Evolutionary conservation across 179 eudicot species (phyloP), one percentile per base, ranked within the genome.

Genomic region (Drosera spatulata): DNA sequence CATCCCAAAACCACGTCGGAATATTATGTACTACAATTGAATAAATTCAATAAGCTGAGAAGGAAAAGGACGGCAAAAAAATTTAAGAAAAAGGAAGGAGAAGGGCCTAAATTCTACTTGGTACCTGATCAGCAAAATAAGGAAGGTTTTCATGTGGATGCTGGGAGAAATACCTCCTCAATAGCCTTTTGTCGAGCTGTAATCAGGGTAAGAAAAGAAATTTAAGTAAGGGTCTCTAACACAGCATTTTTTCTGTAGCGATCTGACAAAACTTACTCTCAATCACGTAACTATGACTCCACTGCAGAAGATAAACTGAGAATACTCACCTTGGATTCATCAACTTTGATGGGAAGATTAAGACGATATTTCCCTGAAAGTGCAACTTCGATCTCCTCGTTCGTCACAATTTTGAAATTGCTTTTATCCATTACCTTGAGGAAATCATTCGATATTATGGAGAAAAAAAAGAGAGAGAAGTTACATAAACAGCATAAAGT

Each of bases 81-180:
- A 7, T 3, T 51, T 51, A 51, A 51, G 55, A 53, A 14, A 22
- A 22, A 22, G 1, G 33, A 22, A 0, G 1, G 33, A 22, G 33
- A 22, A 22, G 33, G 33, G 33, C 33, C 33, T 22, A 3, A 39
- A 5, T 7, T 56, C 40, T 41, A 56, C 8, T 37, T 37, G 15
- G 60, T 78, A 93, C 99, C 99, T 93, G 86, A 71, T 89, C 91
- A 59, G 85, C 82, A 73, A 89, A 93, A 39, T 86, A 90, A 2
- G 99, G 99, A 53, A 93, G 87, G 66, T 80, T 39, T 41, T 83
- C 86, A 43, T 73, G 85, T 57, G 72, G 87, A 80, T 93, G 90
- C 60, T 85, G 71, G 37, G 69, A 67, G 47, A 89, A 93, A 64
- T 79, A 93, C 64, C 63, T 74, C 83, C 73, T 76, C 80, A 89